Evolutionary conservation across 1,284 basidiomycete genomes (phyloP), one percentile per base, ranked within the genome.

Genomic region (Irpex sp.): DNA sequence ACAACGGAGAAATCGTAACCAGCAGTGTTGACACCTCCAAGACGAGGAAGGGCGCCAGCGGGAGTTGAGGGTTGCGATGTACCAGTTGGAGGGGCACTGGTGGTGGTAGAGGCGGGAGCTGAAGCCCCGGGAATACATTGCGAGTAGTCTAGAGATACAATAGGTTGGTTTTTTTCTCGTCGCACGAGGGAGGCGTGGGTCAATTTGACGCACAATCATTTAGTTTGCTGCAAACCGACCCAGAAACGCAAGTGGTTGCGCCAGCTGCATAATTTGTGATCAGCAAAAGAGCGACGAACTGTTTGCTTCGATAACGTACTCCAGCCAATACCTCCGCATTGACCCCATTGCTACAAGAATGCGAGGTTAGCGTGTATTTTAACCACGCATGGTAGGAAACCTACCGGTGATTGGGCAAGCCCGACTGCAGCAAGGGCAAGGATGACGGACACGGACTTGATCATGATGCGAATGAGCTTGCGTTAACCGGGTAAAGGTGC

Each of bases 11-110:
- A 75, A 60, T 75, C 74, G 55, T 70, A 75, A 9, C 73, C 73
- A 7, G 73, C 71, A 21, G 70, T 73, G 69, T 75, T 81, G 37
- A 80, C 78, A 68, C 80, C 78, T 0, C 76, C 77, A 8, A 80
- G 68, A 61, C 74, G 76, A 5, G 76, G 73, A 9, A 76, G 61
- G 52, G 57, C 58, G 21, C 65, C 62, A 23, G 64, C 59, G n/a
- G 66, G 63, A 1, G 52, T 35, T 54, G 52, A 12, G 16, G 52
- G 28, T 5, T 4, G 23, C 28, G 52, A 35, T n/a, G 28, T 36
- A 14, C 28, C 14, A 45, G 14, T 45, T 45, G 39, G 39, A 14
- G 12, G 39, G 5, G 21, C 9, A 28, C 21, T 23, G 5, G 66
- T 62, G 18, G 14, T 62, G 28, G 71, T 56, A 4, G 67, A 66